phyloP scores from a whole-genome alignment of 495 filamentous ascomycete genomes.

The Melanomma pulvis-pyrius region DNA sequence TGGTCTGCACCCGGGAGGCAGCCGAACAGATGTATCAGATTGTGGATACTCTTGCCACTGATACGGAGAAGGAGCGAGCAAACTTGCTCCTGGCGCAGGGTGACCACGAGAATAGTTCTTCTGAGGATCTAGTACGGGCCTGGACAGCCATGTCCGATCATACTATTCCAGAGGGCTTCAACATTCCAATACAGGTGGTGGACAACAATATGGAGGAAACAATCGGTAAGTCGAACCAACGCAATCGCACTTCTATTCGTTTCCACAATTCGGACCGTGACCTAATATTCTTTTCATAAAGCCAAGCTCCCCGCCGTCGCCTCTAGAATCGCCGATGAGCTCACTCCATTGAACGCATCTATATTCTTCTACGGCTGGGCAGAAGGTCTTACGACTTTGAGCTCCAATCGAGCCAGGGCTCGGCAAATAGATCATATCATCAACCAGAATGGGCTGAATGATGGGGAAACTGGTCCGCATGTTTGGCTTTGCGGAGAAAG shows the following conservation, averaged over 20 bases:
- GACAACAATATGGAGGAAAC: conserved; percentile 36
- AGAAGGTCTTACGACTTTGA: conserved; percentile 62
- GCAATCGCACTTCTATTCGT: no score
- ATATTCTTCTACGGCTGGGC: conserved; percentile 74
- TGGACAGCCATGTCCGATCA: conserved; percentile 57
- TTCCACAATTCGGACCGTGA: not conserved
- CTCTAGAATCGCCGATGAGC: conserved; percentile 35
- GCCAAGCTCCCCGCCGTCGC: conserved; percentile 31
- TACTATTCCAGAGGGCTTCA: conserved; percentile 51
- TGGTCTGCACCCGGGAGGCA: conserved; percentile 67
- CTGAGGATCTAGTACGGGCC: conserved; percentile 43
- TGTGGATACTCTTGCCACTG: conserved; percentile 66
- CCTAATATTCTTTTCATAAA: conserved; percentile 1
- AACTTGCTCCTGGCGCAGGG: conserved; percentile 55
- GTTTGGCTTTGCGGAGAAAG: conserved; percentile 67
- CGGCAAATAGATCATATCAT: conserved; percentile 60
- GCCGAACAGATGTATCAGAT: conserved; percentile 67
- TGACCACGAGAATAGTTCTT: conserved; percentile 17
- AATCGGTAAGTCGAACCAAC: conserved; percentile 3
- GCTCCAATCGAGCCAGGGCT: conserved; percentile 65
- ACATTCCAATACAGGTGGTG: conserved; percentile 57
- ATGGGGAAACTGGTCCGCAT: conserved; percentile 55
- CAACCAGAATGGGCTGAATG: conserved; percentile 35
- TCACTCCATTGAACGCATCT: conserved; percentile 65
- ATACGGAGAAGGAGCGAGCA: conserved; percentile 60